Evolutionary conservation across 2,329 filamentous ascomycete species (phyloP).

Genomic region (Fusarium sp.): DNA sequence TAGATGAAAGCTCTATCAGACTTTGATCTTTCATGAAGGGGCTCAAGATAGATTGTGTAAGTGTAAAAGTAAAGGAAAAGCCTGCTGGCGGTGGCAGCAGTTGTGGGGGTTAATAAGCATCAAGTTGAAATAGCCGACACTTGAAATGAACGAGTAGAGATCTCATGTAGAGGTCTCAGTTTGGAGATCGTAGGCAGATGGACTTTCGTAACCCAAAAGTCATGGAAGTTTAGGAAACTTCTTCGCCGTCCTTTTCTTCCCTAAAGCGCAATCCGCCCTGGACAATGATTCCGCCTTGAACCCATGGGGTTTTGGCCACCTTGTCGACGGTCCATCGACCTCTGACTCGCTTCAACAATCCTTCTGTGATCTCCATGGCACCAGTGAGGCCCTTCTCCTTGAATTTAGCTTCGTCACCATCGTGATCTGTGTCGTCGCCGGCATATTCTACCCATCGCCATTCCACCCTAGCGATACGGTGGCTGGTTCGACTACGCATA

Average conservation of each 20-base stretch:
- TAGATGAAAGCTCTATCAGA: conserved; percentile 6
- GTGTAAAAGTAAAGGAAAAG: conserved; percentile 24
- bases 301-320: conserved; percentile 82
- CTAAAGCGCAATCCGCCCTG: conserved; percentile 73
- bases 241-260: conserved; percentile 71
- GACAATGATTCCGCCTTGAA: conserved; percentile 79
- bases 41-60: conserved; percentile 25
- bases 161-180: neutral
- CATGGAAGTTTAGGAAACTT: conserved; percentile 57
- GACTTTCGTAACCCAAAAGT: neutral
- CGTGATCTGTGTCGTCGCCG: conserved; percentile 89
- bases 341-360: conserved; percentile 84
- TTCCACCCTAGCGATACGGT: conserved; percentile 95
- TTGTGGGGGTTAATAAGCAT: conserved; percentile 2
- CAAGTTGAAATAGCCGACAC: conserved; percentile 10
- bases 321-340: conserved; percentile 83
- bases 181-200: neutral
- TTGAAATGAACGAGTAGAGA: conserved; percentile 11
- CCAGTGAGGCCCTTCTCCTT: conserved; percentile 77
- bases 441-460: conserved; percentile 95
- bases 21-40: conserved; percentile 18
- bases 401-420: conserved; percentile 73
- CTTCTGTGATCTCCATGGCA: conserved; percentile 86
- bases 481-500: conserved; percentile 85
- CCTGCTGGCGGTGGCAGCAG: neutral